Evolutionary conservation across 768 basidiomycete genomes (phyloP).

Genomic region (Guyanaporus albipodus): DNA sequence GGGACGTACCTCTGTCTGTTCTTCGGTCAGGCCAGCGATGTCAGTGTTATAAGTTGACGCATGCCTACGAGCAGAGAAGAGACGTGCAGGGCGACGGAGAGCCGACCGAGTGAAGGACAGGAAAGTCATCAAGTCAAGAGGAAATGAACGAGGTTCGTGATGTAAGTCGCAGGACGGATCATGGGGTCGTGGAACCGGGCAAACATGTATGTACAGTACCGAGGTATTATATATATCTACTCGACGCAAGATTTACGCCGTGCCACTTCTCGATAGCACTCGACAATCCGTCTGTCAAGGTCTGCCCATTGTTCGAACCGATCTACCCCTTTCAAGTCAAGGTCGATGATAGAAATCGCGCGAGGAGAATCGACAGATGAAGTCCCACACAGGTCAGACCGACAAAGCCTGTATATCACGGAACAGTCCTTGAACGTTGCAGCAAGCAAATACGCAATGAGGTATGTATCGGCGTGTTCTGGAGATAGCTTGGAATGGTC

Average conservation of each 20-base stretch:
- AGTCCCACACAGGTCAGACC: conserved; percentile 4
- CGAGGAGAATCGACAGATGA: conserved; percentile 31
- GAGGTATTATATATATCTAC: no score
- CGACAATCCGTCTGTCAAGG: conserved; percentile 66
- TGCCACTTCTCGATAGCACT: conserved; percentile 32
- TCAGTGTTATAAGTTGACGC: conserved; percentile 65
- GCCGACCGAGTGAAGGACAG: conserved; percentile 11
- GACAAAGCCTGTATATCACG: conserved; percentile 43
- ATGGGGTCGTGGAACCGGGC: conserved; percentile 16
- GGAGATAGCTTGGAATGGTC: conserved; percentile 39
- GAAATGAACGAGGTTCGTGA: neutral
- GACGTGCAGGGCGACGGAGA: conserved; percentile 1
- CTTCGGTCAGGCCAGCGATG: conserved; percentile 72
- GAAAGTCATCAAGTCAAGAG: conserved; percentile 7
- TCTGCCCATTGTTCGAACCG: conserved; percentile 68
- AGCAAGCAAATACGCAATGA: conserved; percentile 78
- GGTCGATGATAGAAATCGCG: conserved; percentile 71
- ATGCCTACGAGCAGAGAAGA: conserved; percentile 5
- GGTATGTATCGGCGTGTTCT: conserved; percentile 53
- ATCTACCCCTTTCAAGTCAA: conserved; percentile 73
- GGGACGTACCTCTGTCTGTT: conserved; percentile 67
- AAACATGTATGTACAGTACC: no score
- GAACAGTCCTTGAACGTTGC: conserved; percentile 98
- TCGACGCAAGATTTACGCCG: conserved; percentile 23
- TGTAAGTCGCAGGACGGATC: conserved; percentile 13